Evolutionary conservation across 768 basidiomycete species (phyloP).

Genomic region (Kwoniella heveanensis): DNA sequence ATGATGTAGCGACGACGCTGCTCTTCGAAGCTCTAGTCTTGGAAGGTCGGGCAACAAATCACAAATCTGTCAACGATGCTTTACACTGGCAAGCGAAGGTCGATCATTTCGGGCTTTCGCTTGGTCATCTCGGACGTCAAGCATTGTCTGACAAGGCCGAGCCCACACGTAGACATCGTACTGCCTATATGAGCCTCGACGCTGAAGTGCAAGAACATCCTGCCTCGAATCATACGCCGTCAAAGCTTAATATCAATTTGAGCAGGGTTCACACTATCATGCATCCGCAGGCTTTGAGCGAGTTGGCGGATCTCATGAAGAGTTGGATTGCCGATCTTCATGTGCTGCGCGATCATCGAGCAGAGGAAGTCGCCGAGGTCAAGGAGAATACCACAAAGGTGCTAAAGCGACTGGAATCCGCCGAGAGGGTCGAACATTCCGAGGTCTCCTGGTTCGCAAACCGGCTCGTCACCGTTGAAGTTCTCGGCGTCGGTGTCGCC

Average conservation of each 20-base stretch:
- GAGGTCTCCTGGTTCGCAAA: conserved; percentile 56
- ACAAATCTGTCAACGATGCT: conserved; percentile 56
- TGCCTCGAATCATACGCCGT: conserved; percentile 18
- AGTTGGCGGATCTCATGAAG: conserved; percentile 69
- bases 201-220: conserved; percentile 59
- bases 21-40: conserved; percentile 44
- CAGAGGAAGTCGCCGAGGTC: conserved; percentile 76
- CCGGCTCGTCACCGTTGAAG: conserved; percentile 55
- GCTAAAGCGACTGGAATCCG: conserved; percentile 59
- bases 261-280: conserved; percentile 86
- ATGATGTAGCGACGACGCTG: conserved; percentile 45
- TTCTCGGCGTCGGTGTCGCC: conserved; percentile 77
- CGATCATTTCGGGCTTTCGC: conserved; percentile 77
- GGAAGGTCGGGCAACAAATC: conserved; percentile 37
- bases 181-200: conserved; percentile 84
- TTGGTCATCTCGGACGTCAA: conserved; percentile 63
- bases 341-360: conserved; percentile 71
- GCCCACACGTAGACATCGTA: conserved; percentile 67
- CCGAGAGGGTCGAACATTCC: conserved; percentile 27
- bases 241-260: conserved; percentile 61
- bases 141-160: conserved; percentile 55
- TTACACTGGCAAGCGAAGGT: conserved; percentile 70
- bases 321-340: conserved; percentile 70
- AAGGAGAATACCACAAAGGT: conserved; percentile 73
- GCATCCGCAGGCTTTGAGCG: conserved; percentile 89